Base-by-base conservation (phyloP, 2,329 filamentous ascomycete genomes). In the Calonectria leucothoes region DNA sequence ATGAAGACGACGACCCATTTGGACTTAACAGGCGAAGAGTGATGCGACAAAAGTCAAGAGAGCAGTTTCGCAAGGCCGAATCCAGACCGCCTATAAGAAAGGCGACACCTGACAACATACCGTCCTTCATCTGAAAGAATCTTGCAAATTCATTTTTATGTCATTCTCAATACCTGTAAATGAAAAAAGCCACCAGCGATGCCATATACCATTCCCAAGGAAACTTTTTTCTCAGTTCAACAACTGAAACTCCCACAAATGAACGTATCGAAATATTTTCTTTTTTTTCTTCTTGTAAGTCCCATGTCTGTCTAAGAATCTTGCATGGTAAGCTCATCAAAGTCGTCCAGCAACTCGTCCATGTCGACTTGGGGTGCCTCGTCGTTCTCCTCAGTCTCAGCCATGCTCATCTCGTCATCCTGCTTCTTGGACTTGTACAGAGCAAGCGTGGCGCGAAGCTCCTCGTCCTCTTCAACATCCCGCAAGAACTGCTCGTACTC, bases 401-500 rank as follows among this genome's bases (percentile, higher is more conserved):
- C 93, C 65, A 93, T 87, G 80, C 92, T 94, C 90, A 94, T 94
- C 80, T 90, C 91, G 72, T 93, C 92, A 70, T 91, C 89, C 83
- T 86, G 84, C 83, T 86, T 87, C 79, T 89, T 85, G 74, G 89
- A 90, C 87, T 96, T 98, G 87, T 98, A 99, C 80, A 99, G 84
- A 57, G 95, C 94, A 82, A 99, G 87, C 1, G 95, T 95, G 52
- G 93, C 91, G 69, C 97, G 90, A 78, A 98, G 89, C 82, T 99
- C 97, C 66, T 94, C 90, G 83, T 99, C 97, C 83, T 98, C 96
- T 86, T 99, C 97, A 14, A 99, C 95, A 84, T 99, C 97, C 57
- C 94, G 93, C 88, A 99, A 87, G 91, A 99, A 99, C 91, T 96
- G 92, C 87, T 99, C 97, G 86, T 98, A 99, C 85, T 99, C 97